These are phyloP conservation scores for Debaryomyces sp. DNA, from an alignment of 1,139 yeast genomes.

Conservation along the genomic window DNA sequence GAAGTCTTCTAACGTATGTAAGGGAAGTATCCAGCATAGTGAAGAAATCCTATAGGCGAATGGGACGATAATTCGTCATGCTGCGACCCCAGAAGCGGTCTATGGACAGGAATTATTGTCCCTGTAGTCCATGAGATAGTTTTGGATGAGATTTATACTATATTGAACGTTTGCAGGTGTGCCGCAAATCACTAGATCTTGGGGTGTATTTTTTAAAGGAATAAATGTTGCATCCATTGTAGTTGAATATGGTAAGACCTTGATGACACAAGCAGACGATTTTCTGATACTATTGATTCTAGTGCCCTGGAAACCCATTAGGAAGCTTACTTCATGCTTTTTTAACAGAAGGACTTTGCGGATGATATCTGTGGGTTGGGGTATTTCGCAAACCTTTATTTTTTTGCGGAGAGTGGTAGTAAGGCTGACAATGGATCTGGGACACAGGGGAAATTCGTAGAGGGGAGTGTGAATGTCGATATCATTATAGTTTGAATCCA, in stretches of 20 bases:
- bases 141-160: slow-evolving; percentile 20
- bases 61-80: background rate
- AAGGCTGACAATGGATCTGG: background rate
- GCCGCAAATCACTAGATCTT: slow-evolving; percentile 19
- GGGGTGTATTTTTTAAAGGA: slow-evolving; percentile 15
- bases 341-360: slow-evolving; percentile 1
- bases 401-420: background rate
- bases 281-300: slow-evolving; percentile 27
- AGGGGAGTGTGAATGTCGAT: background rate
- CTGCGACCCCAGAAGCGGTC: background rate
- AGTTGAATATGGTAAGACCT: slow-evolving; percentile 21
- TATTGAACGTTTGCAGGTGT: slow-evolving; percentile 17
- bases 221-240: slow-evolving; percentile 10
- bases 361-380: slow-evolving; percentile 1
- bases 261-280: slow-evolving; percentile 31
- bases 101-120: background rate
- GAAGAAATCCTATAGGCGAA: background rate
- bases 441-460: background rate
- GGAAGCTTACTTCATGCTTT: slow-evolving; percentile 29
- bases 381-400: background rate
- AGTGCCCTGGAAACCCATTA: slow-evolving; percentile 32
- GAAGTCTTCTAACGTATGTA: background rate
- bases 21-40: background rate
- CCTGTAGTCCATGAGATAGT: slow-evolving; percentile 8
- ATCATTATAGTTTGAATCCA: background rate